Base-by-base conservation (phyloP, 2,329 filamentous ascomycete genomes). In the Microcyclosporella mali region DNA sequence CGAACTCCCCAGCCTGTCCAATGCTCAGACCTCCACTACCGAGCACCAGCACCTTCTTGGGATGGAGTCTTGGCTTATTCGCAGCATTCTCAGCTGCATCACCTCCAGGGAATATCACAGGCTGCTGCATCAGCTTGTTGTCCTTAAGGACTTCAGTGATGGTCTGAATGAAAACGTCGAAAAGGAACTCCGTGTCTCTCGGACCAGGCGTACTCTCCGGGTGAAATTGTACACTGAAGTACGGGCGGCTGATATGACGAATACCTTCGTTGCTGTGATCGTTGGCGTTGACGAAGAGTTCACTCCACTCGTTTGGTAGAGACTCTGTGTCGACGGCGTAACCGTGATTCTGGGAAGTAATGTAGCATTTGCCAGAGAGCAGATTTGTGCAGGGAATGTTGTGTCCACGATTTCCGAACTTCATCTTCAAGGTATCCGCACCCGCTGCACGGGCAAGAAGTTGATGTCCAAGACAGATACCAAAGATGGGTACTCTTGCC, bases 211-310 rank as follows among this genome's bases (percentile, higher is more conserved):
- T 94, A 72, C 89, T 95, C 69, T 98, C 92, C 0, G 92, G 92
- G 63, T 98, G 92, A 71, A 98, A 98, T 65, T 98, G 92, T n/a
- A 97, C 92, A 73, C 88, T 95, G 75, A 98, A 98, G 71, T 90
- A 94, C 39, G 92, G 92, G 60, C 82, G 85, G 65, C 73, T 78
- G 37, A 78, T 71, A 66, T 97, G 88, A 67, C 89, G 84, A 62
- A 98, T 95, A 69, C 92, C 92, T 72, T 98, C 92, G 67, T 98
- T 98, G 69, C 87, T 95, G 57, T 87, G 86, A 58, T 98, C 92
- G 66, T 98, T 98, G 67, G 92, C 90, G 62, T 98, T 98, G 60
- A 97, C 85, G 56, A 97, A 98, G 8, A 97, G 78, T 69, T 97
- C 92, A 56, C 84, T 79, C 92, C 92, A 98, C 48, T 82, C 85